A percentile compares a stretch with the other conserved stretches of the same genome.
These are phyloP conservation scores for Mycena haematopus DNA, from an alignment of 768 basidiomycete genomes.

Conservation along the genomic window DNA sequence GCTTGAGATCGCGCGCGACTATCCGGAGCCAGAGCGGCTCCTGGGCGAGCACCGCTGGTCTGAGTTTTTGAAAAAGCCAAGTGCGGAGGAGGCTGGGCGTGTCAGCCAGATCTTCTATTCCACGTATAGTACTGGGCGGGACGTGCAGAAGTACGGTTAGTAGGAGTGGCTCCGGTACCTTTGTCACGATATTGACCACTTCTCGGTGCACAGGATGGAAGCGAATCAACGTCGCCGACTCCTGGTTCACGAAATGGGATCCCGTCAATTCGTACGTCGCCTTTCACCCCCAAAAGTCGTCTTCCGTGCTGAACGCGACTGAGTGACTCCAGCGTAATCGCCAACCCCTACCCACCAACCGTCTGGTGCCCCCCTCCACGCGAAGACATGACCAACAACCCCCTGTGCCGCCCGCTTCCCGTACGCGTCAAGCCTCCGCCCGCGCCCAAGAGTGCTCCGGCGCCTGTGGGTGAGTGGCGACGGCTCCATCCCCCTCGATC, in stretches of 20 bases:
- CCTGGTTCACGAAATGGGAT: conserved; percentile 50
- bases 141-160: conserved; percentile 58
- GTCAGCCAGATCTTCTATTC: conserved; percentile 51
- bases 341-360: conserved; percentile 48
- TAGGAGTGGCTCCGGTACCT: not conserved
- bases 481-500: not conserved
- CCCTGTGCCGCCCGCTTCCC: conserved; percentile 54
- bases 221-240: conserved; percentile 45
- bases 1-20: conserved; percentile 51
- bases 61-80: conserved; percentile 51
- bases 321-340: conserved; percentile 33
- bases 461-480: conserved; percentile 37
- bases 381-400: conserved; percentile 52
- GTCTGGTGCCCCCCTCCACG: conserved; percentile 47
- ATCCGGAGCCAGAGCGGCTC: conserved; percentile 42
- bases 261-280: conserved; percentile 41
- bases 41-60: conserved; percentile 60
- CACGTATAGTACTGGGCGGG: conserved; percentile 47
- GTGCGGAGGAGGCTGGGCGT: conserved; percentile 42
- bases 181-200: not conserved
- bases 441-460: conserved; percentile 25
- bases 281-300: not conserved
- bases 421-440: conserved; percentile 41
- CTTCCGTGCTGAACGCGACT: not conserved
- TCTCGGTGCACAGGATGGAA: conserved; percentile 55